Evolutionary conservation across 306 rosid species (phyloP), one percentile per base, ranked within the genome.

Genomic region (Pterocarpus macrocarpus): DNA sequence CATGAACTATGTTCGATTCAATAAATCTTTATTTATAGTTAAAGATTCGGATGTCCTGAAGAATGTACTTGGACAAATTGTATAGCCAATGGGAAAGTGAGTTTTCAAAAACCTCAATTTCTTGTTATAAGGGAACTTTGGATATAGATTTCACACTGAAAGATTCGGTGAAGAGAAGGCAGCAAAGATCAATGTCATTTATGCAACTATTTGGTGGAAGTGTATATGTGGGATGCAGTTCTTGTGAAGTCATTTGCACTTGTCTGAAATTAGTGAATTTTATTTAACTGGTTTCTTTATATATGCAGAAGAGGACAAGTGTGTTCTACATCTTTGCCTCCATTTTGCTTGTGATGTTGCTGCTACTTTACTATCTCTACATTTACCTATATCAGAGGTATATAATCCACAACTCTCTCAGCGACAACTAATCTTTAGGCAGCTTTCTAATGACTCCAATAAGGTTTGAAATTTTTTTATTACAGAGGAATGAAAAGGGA

Each of bases 301-400:
- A 17, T 72, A 71, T 79, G 84, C 94, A 92, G 95, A 91, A 84
- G 84, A 85, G 53, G 87, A 76, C 58, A 43, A 92, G 78, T 67
- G 85, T 69, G 71, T 75, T 90, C 75, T 92, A 90, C 78, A 66
- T 92, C 55, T 14, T 86, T 44, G 65, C 83, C 69, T 92, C 95
- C 38, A 45, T 89, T 82, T 80, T 87, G 36, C 86, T 89, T 12
- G 28, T 92, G 86, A 35, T 81, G 79, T 47, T 90, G 81, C 86
- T 92, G 13, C 59, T 88, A 35, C 86, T 90, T 38, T 90, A 85
- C 86, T 92, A 92, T 71, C 70, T 87, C 33, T 90, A 83, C 84
- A 58, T 92, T 35, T 92, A 86, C 81, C 64, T 92, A 76, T 90
- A 87, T 75, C 90, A 35, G 64, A 90, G 97, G 97, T 92, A 89